These are phyloP conservation scores for Xerocomus potaroensis DNA, from an alignment of 768 basidiomycete genomes.

Conservation along the genomic window DNA sequence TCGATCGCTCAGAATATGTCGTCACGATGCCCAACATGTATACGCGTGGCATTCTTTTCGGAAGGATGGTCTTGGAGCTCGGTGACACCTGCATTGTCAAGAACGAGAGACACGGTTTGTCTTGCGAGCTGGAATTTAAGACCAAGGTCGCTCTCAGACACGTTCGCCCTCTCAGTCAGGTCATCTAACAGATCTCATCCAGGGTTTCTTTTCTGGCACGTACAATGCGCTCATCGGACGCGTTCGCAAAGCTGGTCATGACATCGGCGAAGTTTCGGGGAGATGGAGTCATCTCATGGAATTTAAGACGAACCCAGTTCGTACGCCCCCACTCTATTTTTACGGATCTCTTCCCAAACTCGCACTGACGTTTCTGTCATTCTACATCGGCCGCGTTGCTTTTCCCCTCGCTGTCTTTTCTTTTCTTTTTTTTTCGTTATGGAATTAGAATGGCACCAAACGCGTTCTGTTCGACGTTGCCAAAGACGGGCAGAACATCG, in stretches of 20 bases:
- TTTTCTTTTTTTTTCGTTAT: neutral
- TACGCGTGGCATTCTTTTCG: constrained; percentile 80
- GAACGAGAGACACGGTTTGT: constrained; percentile 71
- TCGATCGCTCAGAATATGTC: constrained; percentile 57
- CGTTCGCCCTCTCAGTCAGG: neutral
- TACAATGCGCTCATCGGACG: constrained; percentile 89
- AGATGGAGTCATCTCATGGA: constrained; percentile 92
- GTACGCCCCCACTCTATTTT: constrained; percentile 8
- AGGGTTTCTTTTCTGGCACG: constrained; percentile 97
- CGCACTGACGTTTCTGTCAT: neutral
- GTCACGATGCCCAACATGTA: constrained; percentile 99
- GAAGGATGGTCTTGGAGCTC: constrained; percentile 94
- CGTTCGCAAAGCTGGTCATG: constrained; percentile 57
- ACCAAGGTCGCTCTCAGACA: constrained; percentile 75
- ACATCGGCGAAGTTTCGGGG: constrained; percentile 84
- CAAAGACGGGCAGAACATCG: constrained; percentile 68
- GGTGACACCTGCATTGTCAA: constrained; percentile 85
- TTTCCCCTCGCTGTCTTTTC: neutral
- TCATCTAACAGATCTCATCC: neutral
- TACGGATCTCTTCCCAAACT: too few relatives aligned
- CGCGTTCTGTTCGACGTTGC: constrained; percentile 81
- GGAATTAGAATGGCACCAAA: constrained; percentile 55
- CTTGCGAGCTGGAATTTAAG: constrained; percentile 92
- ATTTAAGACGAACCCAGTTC: constrained; percentile 65
- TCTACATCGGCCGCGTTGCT: too few relatives aligned